Evolutionary conservation across 129 eudicot genomes (phyloP).

Genomic region (Flaveria sonorensis): DNA sequence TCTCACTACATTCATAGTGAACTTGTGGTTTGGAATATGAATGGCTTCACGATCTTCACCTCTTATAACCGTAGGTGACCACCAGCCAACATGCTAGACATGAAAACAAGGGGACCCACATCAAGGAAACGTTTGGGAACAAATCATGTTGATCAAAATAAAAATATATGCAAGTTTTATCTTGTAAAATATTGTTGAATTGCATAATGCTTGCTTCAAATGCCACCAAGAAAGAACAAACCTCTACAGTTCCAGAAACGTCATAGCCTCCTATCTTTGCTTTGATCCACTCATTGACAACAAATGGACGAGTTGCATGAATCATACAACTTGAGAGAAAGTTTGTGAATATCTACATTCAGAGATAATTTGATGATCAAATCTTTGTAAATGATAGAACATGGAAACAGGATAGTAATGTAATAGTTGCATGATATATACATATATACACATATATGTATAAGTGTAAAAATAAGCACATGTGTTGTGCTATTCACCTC

Average conservation of each 20-base stretch:
- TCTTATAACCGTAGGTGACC: constrained; percentile 94
- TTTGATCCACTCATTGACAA: constrained; percentile 90
- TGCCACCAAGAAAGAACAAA: constrained; percentile 36
- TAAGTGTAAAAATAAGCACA: background rate
- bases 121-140: background rate
- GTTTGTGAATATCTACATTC: constrained; percentile 79
- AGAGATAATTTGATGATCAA: constrained; percentile 12
- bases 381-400: background rate
- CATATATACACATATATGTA: constrained; percentile 4
- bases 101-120: background rate
- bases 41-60: constrained; percentile 99
- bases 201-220: background rate
- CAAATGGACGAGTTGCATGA: constrained; percentile 95
- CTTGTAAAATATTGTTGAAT: background rate
- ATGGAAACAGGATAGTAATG: background rate
- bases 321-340: constrained; percentile 94
- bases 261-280: constrained; percentile 96
- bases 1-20: constrained; percentile 88
- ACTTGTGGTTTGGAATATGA: constrained; percentile 93
- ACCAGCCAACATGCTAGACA: constrained; percentile 93
- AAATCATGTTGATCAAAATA: background rate
- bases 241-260: constrained; percentile 98
- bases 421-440: too few relatives aligned
- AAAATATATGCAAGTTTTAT: background rate
- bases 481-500: constrained; percentile 53